Evolutionary conservation across 306 rosid genomes (phyloP).

Genomic region (Purshia tridentata): DNA sequence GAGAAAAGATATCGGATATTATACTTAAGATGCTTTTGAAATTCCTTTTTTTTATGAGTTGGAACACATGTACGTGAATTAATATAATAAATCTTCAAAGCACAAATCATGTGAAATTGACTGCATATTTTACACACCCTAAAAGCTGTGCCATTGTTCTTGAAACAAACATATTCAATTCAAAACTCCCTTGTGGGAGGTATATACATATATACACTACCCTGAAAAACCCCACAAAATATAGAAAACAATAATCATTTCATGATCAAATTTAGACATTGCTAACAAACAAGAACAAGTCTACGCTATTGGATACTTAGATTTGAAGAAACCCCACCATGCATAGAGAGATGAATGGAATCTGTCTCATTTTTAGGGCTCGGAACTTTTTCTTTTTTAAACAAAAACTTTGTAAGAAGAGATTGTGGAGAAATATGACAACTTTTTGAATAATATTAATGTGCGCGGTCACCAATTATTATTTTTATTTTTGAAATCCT

Average conservation of each 20-base stretch:
- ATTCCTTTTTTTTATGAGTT: too few relatives aligned
- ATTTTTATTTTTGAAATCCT: not conserved
- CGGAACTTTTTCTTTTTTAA: too few relatives aligned
- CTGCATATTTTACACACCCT: constrained; percentile 34
- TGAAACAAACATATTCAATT: constrained; percentile 36
- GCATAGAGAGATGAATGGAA: constrained; percentile 33
- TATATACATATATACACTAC: not conserved
- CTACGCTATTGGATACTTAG: constrained; percentile 42
- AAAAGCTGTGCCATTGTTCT: constrained; percentile 47
- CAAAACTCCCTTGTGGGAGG: constrained; percentile 24
- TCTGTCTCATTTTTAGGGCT: constrained; percentile 18
- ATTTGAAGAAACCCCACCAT: constrained; percentile 45
- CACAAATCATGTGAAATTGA: constrained; percentile 44
- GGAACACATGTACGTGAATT: not conserved
- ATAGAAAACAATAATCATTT: not conserved
- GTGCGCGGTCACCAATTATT: too few relatives aligned
- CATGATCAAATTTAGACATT: too few relatives aligned
- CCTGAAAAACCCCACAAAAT: constrained; percentile 11
- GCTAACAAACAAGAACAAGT: constrained; percentile 24
- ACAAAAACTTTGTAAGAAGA: too few relatives aligned
- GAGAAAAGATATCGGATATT: too few relatives aligned
- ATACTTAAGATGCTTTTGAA: too few relatives aligned
- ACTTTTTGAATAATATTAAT: too few relatives aligned
- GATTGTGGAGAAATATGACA: too few relatives aligned
- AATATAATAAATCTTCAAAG: constrained; percentile 16